Evolutionary conservation across 2,329 filamentous ascomycete genomes (phyloP).

Genomic region (Colletotrichum liaoningense): DNA sequence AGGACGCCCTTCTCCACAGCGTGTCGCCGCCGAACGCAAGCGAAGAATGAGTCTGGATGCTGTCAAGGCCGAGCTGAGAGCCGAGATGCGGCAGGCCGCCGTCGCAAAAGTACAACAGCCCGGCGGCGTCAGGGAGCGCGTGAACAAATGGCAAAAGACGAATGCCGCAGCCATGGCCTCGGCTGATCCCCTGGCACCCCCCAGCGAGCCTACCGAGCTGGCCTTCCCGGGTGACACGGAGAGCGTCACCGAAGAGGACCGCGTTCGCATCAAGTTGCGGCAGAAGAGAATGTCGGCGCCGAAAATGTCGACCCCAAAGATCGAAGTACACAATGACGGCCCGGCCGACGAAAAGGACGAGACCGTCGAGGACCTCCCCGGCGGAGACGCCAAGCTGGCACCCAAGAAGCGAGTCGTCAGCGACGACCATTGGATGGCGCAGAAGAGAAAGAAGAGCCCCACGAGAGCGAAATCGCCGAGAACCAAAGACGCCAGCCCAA

Average conservation of each 20-base stretch:
- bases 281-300: conserved; percentile 54
- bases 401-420: conserved; percentile 94
- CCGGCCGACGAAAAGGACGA: conserved; percentile 42
- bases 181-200: conserved; percentile 62
- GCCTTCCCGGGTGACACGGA: conserved; percentile 69
- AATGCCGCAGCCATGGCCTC: conserved; percentile 73
- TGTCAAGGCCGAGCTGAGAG: conserved; percentile 63
- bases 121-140: conserved; percentile 79
- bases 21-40: conserved; percentile 61
- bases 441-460: conserved; percentile 63
- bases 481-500: conserved; percentile 34
- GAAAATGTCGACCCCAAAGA: conserved; percentile 50
- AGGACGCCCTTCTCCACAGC: conserved; percentile 67
- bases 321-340: conserved; percentile 45
- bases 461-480: conserved; percentile 52
- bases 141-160: conserved; percentile 86
- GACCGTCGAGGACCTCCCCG: conserved; percentile 35
- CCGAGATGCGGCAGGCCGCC: conserved; percentile 69
- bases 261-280: conserved; percentile 66
- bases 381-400: conserved; percentile 60
- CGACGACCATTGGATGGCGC: conserved; percentile 87
- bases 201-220: conserved; percentile 71
- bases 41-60: conserved; percentile 65
- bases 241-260: conserved; percentile 71
- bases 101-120: conserved; percentile 71